These are phyloP conservation scores for Colletotrichum spinosum DNA, from an alignment of 2,329 filamentous ascomycete genomes.

Conservation along the genomic window DNA sequence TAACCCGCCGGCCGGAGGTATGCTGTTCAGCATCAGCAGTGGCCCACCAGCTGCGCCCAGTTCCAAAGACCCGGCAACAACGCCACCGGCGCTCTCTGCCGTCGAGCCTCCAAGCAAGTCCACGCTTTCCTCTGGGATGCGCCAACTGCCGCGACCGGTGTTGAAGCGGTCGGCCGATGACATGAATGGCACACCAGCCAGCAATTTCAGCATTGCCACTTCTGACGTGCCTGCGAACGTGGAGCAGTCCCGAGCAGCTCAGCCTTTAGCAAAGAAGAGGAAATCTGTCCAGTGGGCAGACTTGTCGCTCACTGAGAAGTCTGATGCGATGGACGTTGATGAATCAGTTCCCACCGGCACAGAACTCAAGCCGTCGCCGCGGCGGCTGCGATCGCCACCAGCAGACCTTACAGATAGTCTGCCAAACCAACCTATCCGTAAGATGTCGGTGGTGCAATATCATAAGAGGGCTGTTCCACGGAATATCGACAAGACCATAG, in stretches of 20 bases:
- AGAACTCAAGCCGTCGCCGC: too few relatives aligned
- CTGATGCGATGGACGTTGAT: slow-evolving; percentile 38
- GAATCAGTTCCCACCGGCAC: neutral
- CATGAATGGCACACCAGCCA: slow-evolving; percentile 1
- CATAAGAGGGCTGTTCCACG: slow-evolving; percentile 19
- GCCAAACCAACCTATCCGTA: slow-evolving; percentile 3
- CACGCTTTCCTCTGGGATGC: too few relatives aligned
- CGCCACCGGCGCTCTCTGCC: too few relatives aligned
- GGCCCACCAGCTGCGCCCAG: slow-evolving; percentile 31
- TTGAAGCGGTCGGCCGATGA: slow-evolving; percentile 20
- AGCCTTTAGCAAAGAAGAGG: slow-evolving; percentile 38
- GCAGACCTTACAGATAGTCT: neutral
- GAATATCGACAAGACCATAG: slow-evolving; percentile 23
- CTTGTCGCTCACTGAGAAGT: slow-evolving; percentile 44
- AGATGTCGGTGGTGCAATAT: slow-evolving; percentile 30
- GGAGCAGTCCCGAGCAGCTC: neutral
- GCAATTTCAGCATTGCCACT: slow-evolving; percentile 19
- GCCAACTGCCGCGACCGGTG: slow-evolving; percentile 10
- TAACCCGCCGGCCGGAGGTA: slow-evolving; percentile 36
- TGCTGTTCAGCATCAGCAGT: slow-evolving; percentile 45
- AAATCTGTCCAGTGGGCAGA: slow-evolving; percentile 46
- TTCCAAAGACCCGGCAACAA: neutral
- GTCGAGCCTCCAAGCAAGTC: too few relatives aligned
- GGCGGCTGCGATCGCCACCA: neutral
- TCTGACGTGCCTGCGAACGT: slow-evolving; percentile 3